Evolutionary conservation across 257 asterid species (phyloP), one percentile per base, ranked within the genome.

Genomic region (Ocimum tenuiflorum): DNA sequence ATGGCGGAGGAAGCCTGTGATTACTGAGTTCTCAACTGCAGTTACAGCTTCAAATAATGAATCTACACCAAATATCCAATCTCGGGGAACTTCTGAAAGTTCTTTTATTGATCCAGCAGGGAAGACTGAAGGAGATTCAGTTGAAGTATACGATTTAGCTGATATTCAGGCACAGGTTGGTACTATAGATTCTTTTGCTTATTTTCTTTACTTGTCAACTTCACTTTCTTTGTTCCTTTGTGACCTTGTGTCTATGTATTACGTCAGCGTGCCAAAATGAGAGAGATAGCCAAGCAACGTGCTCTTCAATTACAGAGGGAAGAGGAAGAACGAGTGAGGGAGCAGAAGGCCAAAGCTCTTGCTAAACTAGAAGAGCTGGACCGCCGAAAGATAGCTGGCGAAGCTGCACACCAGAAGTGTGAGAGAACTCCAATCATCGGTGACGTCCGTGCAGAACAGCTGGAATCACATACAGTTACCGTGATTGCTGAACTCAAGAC

Each of bases 361-460:
- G 97, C 96, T 65, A 94, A 94, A 79, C 77, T 94, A 76, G 96
- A 90, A 77, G 99, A 94, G 79, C 76, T 94, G 82, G 88, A 94
- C 73, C 79, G 95, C 63, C 88, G 96, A 39, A 72, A 84, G 58
- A 83, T 70, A 54, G 75, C 80, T 38, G 85, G 84, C 63, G 94
- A 81, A 80, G 54, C 82, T 79, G 68, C 43, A 50, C 60, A 19
- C 19, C 83, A 38, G 63, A 77, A 58, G 71, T 65, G 72, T 62
- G 95, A 82, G 47, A 79, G 51, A 53, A 70, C 73, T 69, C 65
- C 14, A 42, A 50, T 67, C 36, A 46, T 43, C 27, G 69, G 42
- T 55, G 65, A 68, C 31, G 47, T 46, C 54, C 76, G 54, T 55
- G 73, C 50, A 42, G 58, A 83, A 72, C 60, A 59, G 65, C 82